phyloP scores from a whole-genome alignment of 1,284 basidiomycete genomes.

The Ceratobasidium sp. region DNA sequence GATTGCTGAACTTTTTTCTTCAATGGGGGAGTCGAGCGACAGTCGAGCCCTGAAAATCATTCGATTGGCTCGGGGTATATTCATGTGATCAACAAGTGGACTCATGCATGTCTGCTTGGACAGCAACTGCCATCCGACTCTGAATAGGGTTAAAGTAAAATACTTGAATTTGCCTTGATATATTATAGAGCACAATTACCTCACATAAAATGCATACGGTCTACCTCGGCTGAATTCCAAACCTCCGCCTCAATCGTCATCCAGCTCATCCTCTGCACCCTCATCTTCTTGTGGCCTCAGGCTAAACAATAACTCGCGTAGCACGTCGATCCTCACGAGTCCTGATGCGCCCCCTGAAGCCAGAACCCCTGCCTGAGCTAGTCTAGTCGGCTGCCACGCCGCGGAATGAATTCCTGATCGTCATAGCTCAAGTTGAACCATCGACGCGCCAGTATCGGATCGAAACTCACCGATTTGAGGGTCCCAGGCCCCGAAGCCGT shows the following conservation, averaged over 20 bases:
- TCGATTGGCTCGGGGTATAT: too few relatives aligned
- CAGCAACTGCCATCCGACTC: too few relatives aligned
- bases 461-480: slow-evolving; percentile 43
- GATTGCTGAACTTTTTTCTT: too few relatives aligned
- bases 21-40: too few relatives aligned
- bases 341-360: slow-evolving; percentile 84
- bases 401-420: slow-evolving; percentile 73
- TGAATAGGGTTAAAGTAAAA: too few relatives aligned
- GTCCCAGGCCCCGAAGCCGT: slow-evolving; percentile 43
- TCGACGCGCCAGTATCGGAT: slow-evolving; percentile 73
- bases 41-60: too few relatives aligned
- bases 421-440: slow-evolving; percentile 48
- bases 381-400: slow-evolving; percentile 77
- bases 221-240: too few relatives aligned
- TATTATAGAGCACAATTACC: too few relatives aligned
- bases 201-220: too few relatives aligned
- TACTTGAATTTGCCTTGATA: too few relatives aligned
- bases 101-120: too few relatives aligned
- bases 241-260: slow-evolving; percentile 24
- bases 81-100: too few relatives aligned
- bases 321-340: slow-evolving; percentile 79
- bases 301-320: slow-evolving; percentile 70
- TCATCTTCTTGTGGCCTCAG: background rate
- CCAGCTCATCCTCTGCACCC: slow-evolving; percentile 3
- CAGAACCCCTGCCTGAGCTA: slow-evolving; percentile 68